A percentile compares a stretch with the other conserved stretches of the same genome.
phyloP scores from a whole-genome alignment of 2,329 filamentous ascomycete genomes.

The Fusarium algeriense region DNA sequence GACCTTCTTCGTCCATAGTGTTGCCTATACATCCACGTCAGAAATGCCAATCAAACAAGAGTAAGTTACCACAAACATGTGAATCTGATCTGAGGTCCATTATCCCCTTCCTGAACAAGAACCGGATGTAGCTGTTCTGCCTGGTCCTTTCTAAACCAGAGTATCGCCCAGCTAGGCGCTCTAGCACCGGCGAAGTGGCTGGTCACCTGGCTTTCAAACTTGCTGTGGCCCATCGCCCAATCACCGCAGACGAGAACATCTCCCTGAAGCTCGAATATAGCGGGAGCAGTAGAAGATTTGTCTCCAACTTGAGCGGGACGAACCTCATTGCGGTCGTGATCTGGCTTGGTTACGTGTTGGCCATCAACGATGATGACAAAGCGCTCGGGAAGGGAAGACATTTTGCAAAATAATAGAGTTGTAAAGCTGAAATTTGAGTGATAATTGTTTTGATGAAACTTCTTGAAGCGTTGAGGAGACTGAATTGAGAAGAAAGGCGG shows the following conservation, averaged over 20 bases:
- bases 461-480: no score
- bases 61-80: not conserved
- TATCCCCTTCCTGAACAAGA: not conserved
- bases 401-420: not conserved
- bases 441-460: no score
- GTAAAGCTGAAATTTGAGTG: rapidly evolving
- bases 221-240: not conserved
- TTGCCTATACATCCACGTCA: not conserved
- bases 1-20: not conserved
- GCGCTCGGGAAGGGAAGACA: not conserved
- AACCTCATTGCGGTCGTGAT: not conserved
- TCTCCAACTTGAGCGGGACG: not conserved
- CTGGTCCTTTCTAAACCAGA: not conserved
- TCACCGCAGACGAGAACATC: not conserved
- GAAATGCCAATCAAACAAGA: no score
- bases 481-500: rapidly evolving
- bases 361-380: not conserved
- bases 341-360: not conserved
- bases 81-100: not conserved
- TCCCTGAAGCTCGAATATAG: not conserved
- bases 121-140: not conserved
- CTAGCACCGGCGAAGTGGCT: no score
- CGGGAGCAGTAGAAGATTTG: not conserved
- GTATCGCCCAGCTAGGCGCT: not conserved
- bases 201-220: not conserved